phyloP scores from a whole-genome alignment of 78 protist species.

The Pigoraptor vietnamica region DNA sequence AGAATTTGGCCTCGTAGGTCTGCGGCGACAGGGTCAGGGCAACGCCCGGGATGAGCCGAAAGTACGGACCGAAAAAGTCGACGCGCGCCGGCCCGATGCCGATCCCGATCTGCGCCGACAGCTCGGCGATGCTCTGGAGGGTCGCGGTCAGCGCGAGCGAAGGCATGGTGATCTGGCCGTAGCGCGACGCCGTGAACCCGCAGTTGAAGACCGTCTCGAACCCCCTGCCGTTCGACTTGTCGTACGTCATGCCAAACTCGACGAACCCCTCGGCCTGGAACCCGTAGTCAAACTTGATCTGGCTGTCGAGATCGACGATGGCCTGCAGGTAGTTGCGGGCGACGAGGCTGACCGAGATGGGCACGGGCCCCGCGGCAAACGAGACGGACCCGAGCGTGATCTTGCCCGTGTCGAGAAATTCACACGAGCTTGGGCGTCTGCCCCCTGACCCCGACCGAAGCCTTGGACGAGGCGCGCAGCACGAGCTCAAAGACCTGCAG shows the following conservation, averaged over 20 bases:
- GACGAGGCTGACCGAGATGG: background rate
- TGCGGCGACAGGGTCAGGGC: background rate
- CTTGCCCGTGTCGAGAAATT: background rate
- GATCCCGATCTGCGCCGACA: background rate
- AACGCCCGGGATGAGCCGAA: background rate
- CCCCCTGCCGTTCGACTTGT: background rate
- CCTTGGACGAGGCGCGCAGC: background rate
- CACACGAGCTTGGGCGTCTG: background rate
- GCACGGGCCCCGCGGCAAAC: background rate
- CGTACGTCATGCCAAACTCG: background rate
- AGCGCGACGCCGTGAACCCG: background rate
- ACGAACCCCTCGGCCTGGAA: background rate
- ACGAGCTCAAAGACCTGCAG: background rate
- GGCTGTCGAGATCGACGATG: background rate
- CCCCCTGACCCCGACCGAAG: background rate
- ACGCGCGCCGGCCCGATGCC: background rate
- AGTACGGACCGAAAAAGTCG: background rate
- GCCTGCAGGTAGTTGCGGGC: background rate
- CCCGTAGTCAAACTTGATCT: background rate
- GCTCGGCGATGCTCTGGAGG: background rate
- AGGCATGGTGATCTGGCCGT: background rate
- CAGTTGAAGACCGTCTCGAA: background rate
- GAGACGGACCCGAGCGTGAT: background rate
- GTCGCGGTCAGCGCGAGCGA: background rate
- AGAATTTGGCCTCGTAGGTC: background rate